Conservation (phyloP, 805 yeast genomes). For the Pichia heedii region DNA sequence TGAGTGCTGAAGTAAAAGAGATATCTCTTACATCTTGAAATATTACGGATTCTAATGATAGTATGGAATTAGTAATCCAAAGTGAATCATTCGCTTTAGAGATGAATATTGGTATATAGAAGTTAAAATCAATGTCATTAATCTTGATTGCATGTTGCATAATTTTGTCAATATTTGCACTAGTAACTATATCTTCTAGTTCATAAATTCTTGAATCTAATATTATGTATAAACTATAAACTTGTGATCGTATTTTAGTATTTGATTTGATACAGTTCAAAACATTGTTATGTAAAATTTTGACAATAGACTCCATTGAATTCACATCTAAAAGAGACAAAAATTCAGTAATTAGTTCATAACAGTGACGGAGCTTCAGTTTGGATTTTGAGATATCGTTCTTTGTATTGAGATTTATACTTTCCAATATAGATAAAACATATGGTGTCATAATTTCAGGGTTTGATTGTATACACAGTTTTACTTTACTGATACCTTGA, state of each 20-base stretch:
- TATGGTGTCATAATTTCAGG: background rate
- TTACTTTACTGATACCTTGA: too few relatives aligned
- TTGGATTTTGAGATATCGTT: background rate
- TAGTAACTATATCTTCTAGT: background rate
- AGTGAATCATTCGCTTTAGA: background rate
- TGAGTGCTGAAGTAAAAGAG: background rate
- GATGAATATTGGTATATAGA: background rate
- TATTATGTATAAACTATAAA: background rate
- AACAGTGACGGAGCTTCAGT: background rate
- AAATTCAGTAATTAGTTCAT: background rate
- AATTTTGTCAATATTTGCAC: slow-evolving; percentile 1
- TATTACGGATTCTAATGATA: background rate
- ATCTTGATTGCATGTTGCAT: background rate
- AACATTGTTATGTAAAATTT: background rate
- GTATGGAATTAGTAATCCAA: slow-evolving; percentile 3
- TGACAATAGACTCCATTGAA: background rate
- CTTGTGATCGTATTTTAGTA: background rate
- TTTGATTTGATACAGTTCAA: background rate
- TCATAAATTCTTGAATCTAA: background rate
- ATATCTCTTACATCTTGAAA: background rate
- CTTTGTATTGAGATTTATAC: background rate
- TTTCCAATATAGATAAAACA: background rate
- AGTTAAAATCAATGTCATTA: background rate
- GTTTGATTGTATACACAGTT: background rate
- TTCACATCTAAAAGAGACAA: background rate